Base-by-base conservation (phyloP, 805 yeast species). In the Starmerella sp. region DNA sequence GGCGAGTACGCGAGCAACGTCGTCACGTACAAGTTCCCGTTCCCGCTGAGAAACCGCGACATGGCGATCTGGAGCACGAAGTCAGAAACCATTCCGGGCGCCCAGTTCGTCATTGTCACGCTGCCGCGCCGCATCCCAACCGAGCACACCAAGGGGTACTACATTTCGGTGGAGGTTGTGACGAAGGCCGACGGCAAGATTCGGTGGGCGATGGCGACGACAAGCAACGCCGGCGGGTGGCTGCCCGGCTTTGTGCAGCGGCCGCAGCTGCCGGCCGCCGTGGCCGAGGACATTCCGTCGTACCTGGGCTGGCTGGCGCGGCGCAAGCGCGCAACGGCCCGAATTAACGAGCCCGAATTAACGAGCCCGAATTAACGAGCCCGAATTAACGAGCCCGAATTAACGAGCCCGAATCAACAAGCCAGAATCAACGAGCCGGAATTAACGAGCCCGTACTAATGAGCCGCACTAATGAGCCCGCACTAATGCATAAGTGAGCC, bases 231-330 rank as follows among this genome's bases (percentile, higher is more conserved):
- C 1, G 64, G 71, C 4, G 75, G 75, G 2, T 59, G 58, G 57
- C 52, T 72, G 8, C 75, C 75, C 2, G 57, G 65, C 30, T 69
- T 70, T 66, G 36, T 72, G 38, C 75, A 72, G 62, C 65, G 71
- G 28, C 54, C 58, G 34, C 53, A 68, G 13, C 62, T 71, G 39
- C 59, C 65, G 5, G 53, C 58, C 6, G 66, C 66, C 6, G 63
- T 70, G n/a, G 71, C 71, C 8, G 63, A 64, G 29, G 75, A 71
- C 48, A 71, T 71, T 4, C 70, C 72, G 1, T 60, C 61, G 39
- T 71, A 65, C 53, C 53, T 64, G 32, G 35, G 57, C 4, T 71
- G 63, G 63, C 38, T 60, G n/a, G 15, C 29, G 13, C n/a, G n/a
- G 31, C 17, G 52, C 46, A 38, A 10, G 7, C 22, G 3, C 22